Base-by-base conservation (phyloP, 1,284 basidiomycete genomes). In the Lignosus rhinocerotis region DNA sequence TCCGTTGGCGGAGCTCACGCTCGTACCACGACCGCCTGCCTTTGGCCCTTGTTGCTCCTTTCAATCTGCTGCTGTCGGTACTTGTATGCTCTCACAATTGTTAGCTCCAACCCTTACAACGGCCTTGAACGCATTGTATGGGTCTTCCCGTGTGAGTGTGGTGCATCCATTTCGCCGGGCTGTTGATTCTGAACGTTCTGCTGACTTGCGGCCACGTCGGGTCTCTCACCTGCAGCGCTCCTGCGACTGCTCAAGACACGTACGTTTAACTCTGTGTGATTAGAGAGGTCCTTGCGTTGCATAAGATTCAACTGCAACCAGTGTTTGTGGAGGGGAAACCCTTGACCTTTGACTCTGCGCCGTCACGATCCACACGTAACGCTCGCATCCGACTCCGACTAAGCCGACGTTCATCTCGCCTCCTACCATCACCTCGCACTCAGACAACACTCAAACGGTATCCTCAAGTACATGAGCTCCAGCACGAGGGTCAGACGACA, bases 321-420 rank as follows among this genome's bases (percentile, higher is more conserved):
- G 58, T 52, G 50, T 50, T 36, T 54, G 47, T 46, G 55, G 51
- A 61, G 62, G 65, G 63, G 56, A 61, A 64, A 58, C 60, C 66
- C 60, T 69, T 68, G 67, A 67, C 68, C 66, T 60, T 68, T 63
- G 56, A 61, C 61, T 64, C 64, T 70, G 64, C 65, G 50, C 62
- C 58, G 62, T 63, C 66, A 65, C 65, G 63, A 61, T 58, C 63
- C 62, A 67, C 67, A 67, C 67, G 70, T 70, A 70, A 70, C 70
- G 65, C 63, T 62, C 67, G 68, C 68, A 66, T 70, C 57, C 62
- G 34, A 60, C 42, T 55, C 52, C 46, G 44, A 58, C 12, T 11
- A 30, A 42, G 41, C 51, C 44, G 59, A 59, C 67, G 59, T 62
- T 50, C 61, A 46, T 51, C 63, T 67, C 63, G 58, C 61, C 63